Conservation (phyloP, 2,329 filamentous ascomycete genomes). For the Orbilia oligospora region DNA sequence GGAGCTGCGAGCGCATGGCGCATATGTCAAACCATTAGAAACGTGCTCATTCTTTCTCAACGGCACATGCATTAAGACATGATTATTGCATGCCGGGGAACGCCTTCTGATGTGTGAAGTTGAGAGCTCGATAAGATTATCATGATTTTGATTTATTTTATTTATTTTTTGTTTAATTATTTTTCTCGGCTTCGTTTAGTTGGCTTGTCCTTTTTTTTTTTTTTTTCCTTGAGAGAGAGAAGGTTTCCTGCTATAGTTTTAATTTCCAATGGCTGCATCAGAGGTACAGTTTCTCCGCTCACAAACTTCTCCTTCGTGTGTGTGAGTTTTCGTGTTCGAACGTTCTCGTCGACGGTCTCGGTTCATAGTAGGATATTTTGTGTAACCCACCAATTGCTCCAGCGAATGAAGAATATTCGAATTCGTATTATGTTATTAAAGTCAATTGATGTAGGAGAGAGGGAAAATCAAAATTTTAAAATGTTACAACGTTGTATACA, state of each 20-base stretch:
- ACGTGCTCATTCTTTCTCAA: slow-evolving; percentile 58
- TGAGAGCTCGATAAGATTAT: background rate
- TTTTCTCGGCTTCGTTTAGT: too few species aligned
- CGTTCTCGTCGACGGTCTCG: background rate
- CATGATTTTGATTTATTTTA: slow-evolving; percentile 4
- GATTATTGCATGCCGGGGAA: slow-evolving; percentile 11
- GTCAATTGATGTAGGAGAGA: slow-evolving; percentile 1
- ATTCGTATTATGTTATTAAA: background rate
- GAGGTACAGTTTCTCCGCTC: too few species aligned
- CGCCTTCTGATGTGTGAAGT: background rate
- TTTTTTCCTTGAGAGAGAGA: too few species aligned
- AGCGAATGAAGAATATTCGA: slow-evolving; percentile 10
- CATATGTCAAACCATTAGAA: slow-evolving; percentile 39
- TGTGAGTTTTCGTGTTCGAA: background rate
- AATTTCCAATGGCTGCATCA: too few species aligned
- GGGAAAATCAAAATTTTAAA: background rate
- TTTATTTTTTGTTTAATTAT: background rate
- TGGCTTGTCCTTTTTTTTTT: background rate
- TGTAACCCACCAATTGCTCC: slow-evolving; percentile 22
- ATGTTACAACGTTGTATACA: background rate
- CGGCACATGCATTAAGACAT: slow-evolving; percentile 24
- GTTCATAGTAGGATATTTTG: slow-evolving; percentile 2
- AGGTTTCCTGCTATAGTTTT: too few species aligned
- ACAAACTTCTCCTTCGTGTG: too few species aligned
- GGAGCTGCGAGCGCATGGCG: slow-evolving; percentile 28